Conservation (phyloP, 495 filamentous ascomycete species). For the Chaetomidium leptoderma region DNA sequence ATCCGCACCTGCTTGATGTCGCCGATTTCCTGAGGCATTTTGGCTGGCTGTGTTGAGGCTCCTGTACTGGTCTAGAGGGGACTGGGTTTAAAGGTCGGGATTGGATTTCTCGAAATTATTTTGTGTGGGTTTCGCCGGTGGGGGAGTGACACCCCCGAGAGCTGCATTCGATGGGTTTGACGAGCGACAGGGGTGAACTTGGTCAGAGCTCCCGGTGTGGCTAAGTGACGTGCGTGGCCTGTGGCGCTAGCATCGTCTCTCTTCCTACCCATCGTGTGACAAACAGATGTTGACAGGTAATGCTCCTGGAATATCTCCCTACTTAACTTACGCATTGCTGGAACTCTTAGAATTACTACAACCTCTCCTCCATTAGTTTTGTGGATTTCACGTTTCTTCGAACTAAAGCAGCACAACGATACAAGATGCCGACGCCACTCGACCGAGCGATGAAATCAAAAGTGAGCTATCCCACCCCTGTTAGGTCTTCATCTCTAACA, state of each 20-base stretch:
- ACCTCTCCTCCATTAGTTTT: neutral
- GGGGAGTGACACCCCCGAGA: slow-evolving; percentile 18
- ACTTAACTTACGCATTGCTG: neutral
- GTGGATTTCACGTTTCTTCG: neutral
- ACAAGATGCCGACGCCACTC: slow-evolving; percentile 65
- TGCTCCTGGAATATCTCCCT: neutral
- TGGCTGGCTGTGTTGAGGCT: slow-evolving; percentile 41
- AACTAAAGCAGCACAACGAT: too few relatives aligned
- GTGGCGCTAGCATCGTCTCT: slow-evolving; percentile 25
- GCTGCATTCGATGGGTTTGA: slow-evolving; percentile 9
- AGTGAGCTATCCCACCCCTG: slow-evolving; percentile 42
- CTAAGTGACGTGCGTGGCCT: slow-evolving; percentile 22
- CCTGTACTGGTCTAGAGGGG: slow-evolving; percentile 27
- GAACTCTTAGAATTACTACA: neutral
- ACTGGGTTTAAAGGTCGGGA: slow-evolving; percentile 27
- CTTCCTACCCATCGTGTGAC: neutral
- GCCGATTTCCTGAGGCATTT: slow-evolving; percentile 96
- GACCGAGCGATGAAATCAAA: slow-evolving; percentile 76
- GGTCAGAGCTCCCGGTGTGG: slow-evolving; percentile 20
- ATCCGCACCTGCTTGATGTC: slow-evolving; percentile 80
- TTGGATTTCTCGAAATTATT: slow-evolving; percentile 35
- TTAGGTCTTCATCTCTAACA: neutral
- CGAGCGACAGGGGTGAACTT: neutral
- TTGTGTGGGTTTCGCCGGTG: slow-evolving; percentile 30
- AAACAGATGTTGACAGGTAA: slow-evolving; percentile 3